Percentiles rank a stretch among this genome's conserved stretches.
Evolutionary conservation across 2,329 filamentous ascomycete genomes (phyloP).

Genomic region (Botrytis deweyae): DNA sequence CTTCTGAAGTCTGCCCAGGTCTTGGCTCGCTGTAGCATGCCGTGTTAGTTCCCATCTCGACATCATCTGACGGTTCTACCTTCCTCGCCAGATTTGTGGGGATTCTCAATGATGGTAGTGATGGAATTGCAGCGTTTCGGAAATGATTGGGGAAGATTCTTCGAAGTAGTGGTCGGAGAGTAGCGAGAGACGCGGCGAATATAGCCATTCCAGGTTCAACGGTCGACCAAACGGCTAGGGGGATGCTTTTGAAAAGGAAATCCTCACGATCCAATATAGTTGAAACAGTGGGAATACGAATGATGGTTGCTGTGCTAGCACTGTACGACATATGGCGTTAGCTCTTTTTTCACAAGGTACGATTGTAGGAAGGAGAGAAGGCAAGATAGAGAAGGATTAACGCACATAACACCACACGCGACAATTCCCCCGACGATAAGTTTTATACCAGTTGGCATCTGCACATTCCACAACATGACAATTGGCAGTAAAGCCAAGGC

Average conservation of each 20-base stretch:
- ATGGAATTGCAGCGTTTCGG: not conserved
- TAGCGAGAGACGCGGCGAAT: conserved; percentile 7
- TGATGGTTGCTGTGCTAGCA: not conserved
- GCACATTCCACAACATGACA: not conserved
- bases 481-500: not conserved
- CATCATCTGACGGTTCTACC: not conserved
- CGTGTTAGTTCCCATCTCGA: not conserved
- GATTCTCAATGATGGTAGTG: not conserved
- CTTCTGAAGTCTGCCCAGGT: not conserved
- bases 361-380: too few relatives aligned
- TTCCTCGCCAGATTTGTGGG: not conserved
- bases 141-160: not conserved
- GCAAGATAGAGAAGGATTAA: not conserved
- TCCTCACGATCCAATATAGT: not conserved
- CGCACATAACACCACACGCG: not conserved
- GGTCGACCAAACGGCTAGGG: not conserved
- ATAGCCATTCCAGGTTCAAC: not conserved
- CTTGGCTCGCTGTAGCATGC: not conserved
- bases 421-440: not conserved
- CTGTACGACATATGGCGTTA: not conserved
- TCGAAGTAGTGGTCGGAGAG: not conserved
- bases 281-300: not conserved
- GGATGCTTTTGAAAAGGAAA: not conserved
- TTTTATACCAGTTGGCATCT: not conserved
- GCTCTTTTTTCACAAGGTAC: not conserved